Conservation (phyloP, 306 rosid species). For the Acacia crassicarpa region DNA sequence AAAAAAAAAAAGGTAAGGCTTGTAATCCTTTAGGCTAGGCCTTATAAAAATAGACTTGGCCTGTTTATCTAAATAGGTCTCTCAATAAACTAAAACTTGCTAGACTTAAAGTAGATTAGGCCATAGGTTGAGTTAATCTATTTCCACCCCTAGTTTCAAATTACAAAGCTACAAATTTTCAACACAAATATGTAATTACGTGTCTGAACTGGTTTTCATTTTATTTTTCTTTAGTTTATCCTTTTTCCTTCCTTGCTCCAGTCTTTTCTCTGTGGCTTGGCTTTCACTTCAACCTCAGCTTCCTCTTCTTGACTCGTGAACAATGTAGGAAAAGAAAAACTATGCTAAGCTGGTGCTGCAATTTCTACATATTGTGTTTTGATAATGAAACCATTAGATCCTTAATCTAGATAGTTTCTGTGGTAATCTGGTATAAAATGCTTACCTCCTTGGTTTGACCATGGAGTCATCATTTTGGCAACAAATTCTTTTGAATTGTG, state of each 20-base stretch:
- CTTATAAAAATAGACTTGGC: no score
- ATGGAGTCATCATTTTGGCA: neutral
- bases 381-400: neutral
- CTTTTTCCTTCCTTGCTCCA: neutral
- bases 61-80: no score
- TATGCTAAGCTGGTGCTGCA: neutral
- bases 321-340: neutral
- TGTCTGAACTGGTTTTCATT: neutral
- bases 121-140: no score
- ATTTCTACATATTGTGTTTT: neutral
- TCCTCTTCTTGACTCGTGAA: neutral
- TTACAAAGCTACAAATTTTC: neutral
- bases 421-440: neutral
- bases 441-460: neutral
- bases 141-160: neutral
- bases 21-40: no score
- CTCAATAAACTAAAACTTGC: no score
- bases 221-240: neutral
- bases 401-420: neutral
- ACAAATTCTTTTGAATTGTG: neutral
- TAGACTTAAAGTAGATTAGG: no score
- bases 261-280: neutral
- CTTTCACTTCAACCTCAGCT: neutral
- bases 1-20: no score
- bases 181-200: neutral